Evolutionary conservation across 192 early-diverging fungal species (phyloP).

Genomic region (Obelidium mucronatum): DNA sequence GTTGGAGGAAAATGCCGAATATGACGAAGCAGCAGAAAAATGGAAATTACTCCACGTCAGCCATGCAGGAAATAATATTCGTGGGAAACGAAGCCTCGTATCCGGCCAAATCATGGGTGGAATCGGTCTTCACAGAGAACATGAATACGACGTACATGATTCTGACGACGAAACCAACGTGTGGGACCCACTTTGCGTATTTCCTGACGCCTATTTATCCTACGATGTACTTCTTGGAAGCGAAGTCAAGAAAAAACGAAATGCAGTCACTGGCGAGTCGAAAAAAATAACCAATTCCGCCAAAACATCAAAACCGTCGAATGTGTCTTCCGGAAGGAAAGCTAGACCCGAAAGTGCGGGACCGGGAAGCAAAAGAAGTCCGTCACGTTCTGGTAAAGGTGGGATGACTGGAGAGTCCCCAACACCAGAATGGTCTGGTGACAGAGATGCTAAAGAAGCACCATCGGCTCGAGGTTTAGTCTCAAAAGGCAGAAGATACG

Average conservation of each 20-base stretch:
- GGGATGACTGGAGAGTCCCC: constrained; percentile 5
- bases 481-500: constrained; percentile 37
- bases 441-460: constrained; percentile 15
- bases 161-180: constrained; percentile 43
- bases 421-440: constrained; percentile 11
- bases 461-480: constrained; percentile 40
- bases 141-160: constrained; percentile 23
- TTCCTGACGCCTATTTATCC: constrained; percentile 61
- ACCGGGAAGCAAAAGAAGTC: constrained; percentile 31
- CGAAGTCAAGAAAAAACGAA: constrained; percentile 40
- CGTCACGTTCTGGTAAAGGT: constrained; percentile 14
- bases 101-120: constrained; percentile 41
- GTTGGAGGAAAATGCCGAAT: constrained; percentile 61
- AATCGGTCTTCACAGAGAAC: constrained; percentile 44
- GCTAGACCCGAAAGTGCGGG: constrained; percentile 36
- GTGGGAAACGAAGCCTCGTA: constrained; percentile 59
- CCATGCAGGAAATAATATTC: constrained; percentile 68
- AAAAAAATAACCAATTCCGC: too few species aligned
- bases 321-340: constrained; percentile 1
- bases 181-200: constrained; percentile 67
- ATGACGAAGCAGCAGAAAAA: constrained; percentile 65
- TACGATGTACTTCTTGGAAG: constrained; percentile 56
- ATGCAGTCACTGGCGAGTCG: neutral
- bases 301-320: neutral
- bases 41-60: constrained; percentile 63